Base-by-base conservation (phyloP, 345 rosid species). In the Acer campestre region DNA sequence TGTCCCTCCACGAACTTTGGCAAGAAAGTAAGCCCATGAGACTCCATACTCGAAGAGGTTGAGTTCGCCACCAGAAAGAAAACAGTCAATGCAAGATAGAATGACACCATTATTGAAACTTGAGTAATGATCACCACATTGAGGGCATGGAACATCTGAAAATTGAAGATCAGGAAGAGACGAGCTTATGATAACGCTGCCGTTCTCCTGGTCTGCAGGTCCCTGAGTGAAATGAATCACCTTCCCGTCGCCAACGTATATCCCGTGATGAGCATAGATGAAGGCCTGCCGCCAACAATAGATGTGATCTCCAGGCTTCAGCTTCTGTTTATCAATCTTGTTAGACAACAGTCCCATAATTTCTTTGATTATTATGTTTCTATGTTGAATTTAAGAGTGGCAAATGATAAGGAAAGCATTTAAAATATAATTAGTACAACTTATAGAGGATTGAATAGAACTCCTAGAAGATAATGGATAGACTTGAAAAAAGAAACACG, bases 161-260 rank as follows among this genome's bases (percentile, higher is more conserved):
- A 81, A 25, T 35, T n/a, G n/a, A n/a, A n/a, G n/a, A n/a, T 6
- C 46, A 6, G 89, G 10, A 42, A 8, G 82, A 20, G 89, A 73
- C 4, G 87, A 87, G 68, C 93, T 90, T 64, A 81, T 71, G 58
- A 87, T 76, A 8, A 81, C 83, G 6, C 35, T 31, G 78, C 90
- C 87, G 17, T 80, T 20, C 73, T 92, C 93, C 0, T 81, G 86
- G 13, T 94, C 95, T 58, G 80, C 89, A 18, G 27, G 20, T 58
- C 87, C 93, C 4, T 89, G 87, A 63, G 97, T 93, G 84, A 92
- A 93, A 79, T 92, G 97, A n/a, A 92, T 86, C 68, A 92, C 98
- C 71, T 78, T 83, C 25, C 84, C 94, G 17, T 90, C 89, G 0
- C 94, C 97, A 17, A 82, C 20, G 27, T 88, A 92, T 17, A 93